phyloP scores from a whole-genome alignment of 345 rosid genomes.

The Linum trigynum region DNA sequence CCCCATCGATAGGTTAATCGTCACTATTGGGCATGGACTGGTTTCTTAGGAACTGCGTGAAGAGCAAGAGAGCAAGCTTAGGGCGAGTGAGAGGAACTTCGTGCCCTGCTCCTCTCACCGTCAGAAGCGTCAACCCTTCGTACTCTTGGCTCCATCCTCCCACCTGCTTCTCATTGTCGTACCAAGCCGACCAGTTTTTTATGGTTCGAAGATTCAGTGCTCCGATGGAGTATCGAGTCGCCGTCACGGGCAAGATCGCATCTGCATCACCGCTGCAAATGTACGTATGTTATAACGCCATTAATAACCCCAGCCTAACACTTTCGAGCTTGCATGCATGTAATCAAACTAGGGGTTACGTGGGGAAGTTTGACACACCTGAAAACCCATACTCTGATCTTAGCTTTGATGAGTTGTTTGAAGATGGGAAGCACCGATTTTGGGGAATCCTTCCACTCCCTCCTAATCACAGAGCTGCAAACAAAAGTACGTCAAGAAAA shows the following conservation, averaged over 20 bases:
- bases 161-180: slow-evolving; percentile 31
- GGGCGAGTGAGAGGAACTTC: slow-evolving; percentile 54
- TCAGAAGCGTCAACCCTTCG: slow-evolving; percentile 42
- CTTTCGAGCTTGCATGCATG: no score
- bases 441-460: slow-evolving; percentile 70
- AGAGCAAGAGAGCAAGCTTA: slow-evolving; percentile 31
- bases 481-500: neutral
- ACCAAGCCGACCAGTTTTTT: slow-evolving; percentile 52
- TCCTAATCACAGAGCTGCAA: slow-evolving; percentile 35
- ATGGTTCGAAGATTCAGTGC: slow-evolving; percentile 31
- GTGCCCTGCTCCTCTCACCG: slow-evolving; percentile 61
- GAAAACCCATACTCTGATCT: slow-evolving; percentile 74
- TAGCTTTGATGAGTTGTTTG: slow-evolving; percentile 49
- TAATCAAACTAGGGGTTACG: no score
- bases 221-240: slow-evolving; percentile 43
- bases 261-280: slow-evolving; percentile 51
- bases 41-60: slow-evolving; percentile 34
- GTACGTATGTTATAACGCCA: no score
- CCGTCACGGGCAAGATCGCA: slow-evolving; percentile 50
- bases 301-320: no score
- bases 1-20: no score
- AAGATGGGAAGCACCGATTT: slow-evolving; percentile 67
- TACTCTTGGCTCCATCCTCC: slow-evolving; percentile 57
- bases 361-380: slow-evolving; percentile 29
- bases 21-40: slow-evolving; percentile 20